Base-by-base conservation (phyloP, 495 filamentous ascomycete species). In the Pseudevernia furfuracea region DNA sequence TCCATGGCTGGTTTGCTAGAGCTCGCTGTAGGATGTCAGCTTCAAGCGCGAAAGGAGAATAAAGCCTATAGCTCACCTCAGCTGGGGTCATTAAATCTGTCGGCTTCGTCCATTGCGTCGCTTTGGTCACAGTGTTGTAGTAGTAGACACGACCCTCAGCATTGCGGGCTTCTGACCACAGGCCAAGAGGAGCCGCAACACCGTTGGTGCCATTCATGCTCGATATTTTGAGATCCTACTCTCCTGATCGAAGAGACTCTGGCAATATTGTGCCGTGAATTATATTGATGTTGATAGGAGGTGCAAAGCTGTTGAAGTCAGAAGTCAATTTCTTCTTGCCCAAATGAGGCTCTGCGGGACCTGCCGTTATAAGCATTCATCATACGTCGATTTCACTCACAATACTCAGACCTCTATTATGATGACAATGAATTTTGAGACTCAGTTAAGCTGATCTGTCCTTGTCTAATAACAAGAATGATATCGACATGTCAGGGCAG, bases 81-180 rank as follows among this genome's bases (percentile, higher is more conserved):
- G 87, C 86, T 15, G 84, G 84, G 2, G 84, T 89, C 92, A 96
- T 94, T 74, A 97, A 74, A 48, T 93, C 95, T 67, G 85, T 81
- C 25, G 94, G 94, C 76, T 96, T 97, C 46, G 85, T 86, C 94
- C 94, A 98, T 84, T 92, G 88, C 38, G 93, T 97, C 39, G 80
- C 87, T 71, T 94, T 92, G 7, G 91, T 96, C 66, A 87, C 77
- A 6, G 84, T 77, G 75, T 97, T 96, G 78, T 91, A 96, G 72
- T 96, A 98, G 76, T 98, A 98, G n/a, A 86, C 78, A 59, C 90
- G 84, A 48, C 94, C 94, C 68, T 96, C 93, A 6, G 85, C 73
- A 70, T 88, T 89, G 69, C 87, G 86, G 60, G 90, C 88, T 77
- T 94, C 90, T 74, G 89, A 85, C 94, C 93, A 97, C 34, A 85